A percentile compares a stretch with the other conserved stretches of the same genome.
phyloP scores from a whole-genome alignment of 352 stramenopile species.

The Peronospora destructor region DNA sequence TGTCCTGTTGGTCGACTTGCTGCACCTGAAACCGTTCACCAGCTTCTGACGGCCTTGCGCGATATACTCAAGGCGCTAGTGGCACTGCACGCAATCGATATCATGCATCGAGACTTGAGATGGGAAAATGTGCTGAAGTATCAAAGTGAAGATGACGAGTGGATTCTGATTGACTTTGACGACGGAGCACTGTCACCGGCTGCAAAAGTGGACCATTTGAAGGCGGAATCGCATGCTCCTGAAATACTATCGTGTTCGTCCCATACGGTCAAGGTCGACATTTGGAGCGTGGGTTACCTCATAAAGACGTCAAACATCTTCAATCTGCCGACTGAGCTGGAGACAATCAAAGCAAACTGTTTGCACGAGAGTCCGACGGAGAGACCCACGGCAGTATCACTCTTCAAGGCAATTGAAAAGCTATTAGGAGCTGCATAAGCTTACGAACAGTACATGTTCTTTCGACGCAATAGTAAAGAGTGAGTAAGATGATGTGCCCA shows the following conservation, averaged over 20 bases:
- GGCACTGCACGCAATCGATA: constrained; percentile 10
- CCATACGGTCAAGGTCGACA: constrained; percentile 15
- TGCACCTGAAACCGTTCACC: neutral
- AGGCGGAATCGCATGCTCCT: constrained; percentile 18
- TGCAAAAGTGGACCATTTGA: constrained; percentile 8
- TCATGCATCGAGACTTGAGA: constrained; percentile 19
- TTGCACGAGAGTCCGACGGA: constrained; percentile 1
- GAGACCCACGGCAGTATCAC: constrained; percentile 10
- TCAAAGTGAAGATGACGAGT: constrained; percentile 3
- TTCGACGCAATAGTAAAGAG: no score
- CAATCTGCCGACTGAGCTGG: constrained; percentile 9
- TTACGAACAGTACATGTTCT: no score
- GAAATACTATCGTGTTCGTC: constrained; percentile 9
- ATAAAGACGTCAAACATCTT: constrained; percentile 1
- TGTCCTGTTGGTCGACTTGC: constrained; percentile 7
- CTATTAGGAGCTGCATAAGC: neutral
- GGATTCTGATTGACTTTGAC: constrained; percentile 17
- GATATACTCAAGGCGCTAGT: constrained; percentile 16
- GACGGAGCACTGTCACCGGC: constrained; percentile 4
- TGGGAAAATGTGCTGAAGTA: constrained; percentile 19
- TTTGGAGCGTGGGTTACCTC: constrained; percentile 13
- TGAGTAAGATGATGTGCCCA: no score
- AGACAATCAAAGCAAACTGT: constrained; percentile 6
- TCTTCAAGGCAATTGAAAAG: constrained; percentile 7
- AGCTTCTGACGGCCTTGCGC: constrained; percentile 11